Percentiles rank a stretch among this genome's conserved stretches.
phyloP scores from a whole-genome alignment of 1,139 yeast genomes.

The Kurtzmaniella quercitrusa region DNA sequence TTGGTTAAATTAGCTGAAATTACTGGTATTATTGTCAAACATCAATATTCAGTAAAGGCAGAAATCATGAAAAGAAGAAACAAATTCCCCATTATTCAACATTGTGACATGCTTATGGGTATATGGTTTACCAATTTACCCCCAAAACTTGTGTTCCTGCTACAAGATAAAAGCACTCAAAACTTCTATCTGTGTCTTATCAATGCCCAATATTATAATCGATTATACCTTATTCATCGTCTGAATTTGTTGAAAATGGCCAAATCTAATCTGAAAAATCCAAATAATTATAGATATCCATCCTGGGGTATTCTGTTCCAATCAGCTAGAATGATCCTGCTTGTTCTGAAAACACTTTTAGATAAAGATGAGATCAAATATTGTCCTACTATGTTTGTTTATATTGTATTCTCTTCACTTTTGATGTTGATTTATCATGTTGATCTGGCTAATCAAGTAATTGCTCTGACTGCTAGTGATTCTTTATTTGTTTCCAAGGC shows the following conservation, averaged over 20 bases:
- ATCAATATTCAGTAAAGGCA: slow-evolving; percentile 70
- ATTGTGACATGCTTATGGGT: slow-evolving; percentile 78
- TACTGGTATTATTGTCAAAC: slow-evolving; percentile 65
- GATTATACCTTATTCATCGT: slow-evolving; percentile 68
- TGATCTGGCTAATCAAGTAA: slow-evolving; percentile 53
- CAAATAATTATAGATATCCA: slow-evolving; percentile 58
- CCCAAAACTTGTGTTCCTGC: slow-evolving; percentile 56
- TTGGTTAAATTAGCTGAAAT: slow-evolving; percentile 68
- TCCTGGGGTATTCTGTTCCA: slow-evolving; percentile 85
- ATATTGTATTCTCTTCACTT: slow-evolving; percentile 64
- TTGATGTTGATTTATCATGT: slow-evolving; percentile 73
- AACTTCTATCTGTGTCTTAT: slow-evolving; percentile 57
- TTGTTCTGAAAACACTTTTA: slow-evolving; percentile 56
- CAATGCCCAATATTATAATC: slow-evolving; percentile 70
- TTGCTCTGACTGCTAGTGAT: slow-evolving; percentile 57
- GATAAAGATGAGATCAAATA: slow-evolving; percentile 49
- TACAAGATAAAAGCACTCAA: slow-evolving; percentile 51
- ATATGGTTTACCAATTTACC: slow-evolving; percentile 75
- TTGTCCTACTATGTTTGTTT: slow-evolving; percentile 54
- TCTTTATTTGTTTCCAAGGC: slow-evolving; percentile 50
- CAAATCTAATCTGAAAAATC: slow-evolving; percentile 36
- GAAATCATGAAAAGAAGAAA: slow-evolving; percentile 48
- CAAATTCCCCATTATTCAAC: slow-evolving; percentile 55
- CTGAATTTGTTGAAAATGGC: slow-evolving; percentile 60
- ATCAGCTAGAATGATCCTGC: slow-evolving; percentile 76